phyloP scores from a whole-genome alignment of 352 stramenopile species.

The Blastocystis sp. region DNA sequence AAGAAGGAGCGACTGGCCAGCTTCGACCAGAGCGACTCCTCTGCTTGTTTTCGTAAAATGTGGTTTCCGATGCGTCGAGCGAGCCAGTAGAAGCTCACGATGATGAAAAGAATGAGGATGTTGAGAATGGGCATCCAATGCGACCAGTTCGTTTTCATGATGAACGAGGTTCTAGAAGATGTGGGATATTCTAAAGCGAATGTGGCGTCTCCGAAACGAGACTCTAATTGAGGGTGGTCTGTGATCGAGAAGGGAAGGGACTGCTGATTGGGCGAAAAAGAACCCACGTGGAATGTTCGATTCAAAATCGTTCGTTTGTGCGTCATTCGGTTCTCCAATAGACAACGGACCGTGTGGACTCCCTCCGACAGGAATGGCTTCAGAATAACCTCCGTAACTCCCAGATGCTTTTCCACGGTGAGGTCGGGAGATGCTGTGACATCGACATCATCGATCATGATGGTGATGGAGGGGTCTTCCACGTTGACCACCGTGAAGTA shows the following conservation, averaged over 20 bases:
- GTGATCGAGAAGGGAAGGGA: not conserved
- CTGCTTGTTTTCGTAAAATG: not conserved
- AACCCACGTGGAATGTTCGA: not conserved
- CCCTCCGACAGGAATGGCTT: not conserved
- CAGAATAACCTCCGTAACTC: not conserved
- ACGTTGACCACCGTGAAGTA: constrained; percentile 13
- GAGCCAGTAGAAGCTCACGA: not conserved
- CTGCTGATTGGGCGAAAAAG: not conserved
- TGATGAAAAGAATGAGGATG: not conserved
- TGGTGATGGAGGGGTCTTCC: not conserved
- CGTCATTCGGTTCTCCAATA: not conserved
- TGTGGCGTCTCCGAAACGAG: not conserved
- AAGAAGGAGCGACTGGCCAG: not conserved
- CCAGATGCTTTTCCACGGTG: not conserved
- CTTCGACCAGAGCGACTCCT: not conserved
- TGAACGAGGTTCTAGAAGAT: not conserved
- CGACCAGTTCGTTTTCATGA: constrained; percentile 45
- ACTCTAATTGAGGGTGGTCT: not conserved
- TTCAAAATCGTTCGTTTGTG: not conserved
- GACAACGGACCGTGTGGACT: not conserved
- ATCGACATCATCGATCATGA: constrained; percentile 13
- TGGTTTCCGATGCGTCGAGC: not conserved
- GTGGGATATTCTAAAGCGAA: constrained; percentile 27
- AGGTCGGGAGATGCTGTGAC: not conserved
- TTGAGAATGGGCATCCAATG: constrained; percentile 23